phyloP scores from a whole-genome alignment of 2,329 filamentous ascomycete species.

The Didymosphaeria variabile region DNA sequence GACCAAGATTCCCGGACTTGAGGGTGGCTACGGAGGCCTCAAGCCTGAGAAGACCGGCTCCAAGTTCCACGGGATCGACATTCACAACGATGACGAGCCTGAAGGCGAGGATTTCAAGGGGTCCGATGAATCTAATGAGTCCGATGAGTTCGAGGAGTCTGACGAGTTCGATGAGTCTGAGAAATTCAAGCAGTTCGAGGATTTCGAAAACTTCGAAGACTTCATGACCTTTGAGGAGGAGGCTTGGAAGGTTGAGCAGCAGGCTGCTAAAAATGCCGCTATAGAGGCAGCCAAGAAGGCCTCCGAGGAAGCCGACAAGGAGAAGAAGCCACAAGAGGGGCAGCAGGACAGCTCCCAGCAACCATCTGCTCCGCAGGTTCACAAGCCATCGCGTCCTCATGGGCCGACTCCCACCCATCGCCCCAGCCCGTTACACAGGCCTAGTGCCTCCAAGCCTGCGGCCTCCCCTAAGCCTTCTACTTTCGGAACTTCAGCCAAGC shows the following conservation, averaged over 20 bases:
- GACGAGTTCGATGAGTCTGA: neutral
- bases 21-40: neutral
- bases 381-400: conserved; percentile 2
- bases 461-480: neutral
- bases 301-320: neutral
- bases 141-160: no score
- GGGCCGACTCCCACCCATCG: neutral
- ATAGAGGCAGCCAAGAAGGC: neutral
- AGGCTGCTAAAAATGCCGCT: neutral
- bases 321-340: neutral
- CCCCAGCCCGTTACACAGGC: neutral
- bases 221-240: neutral
- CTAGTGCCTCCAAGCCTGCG: neutral
- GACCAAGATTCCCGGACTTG: neutral
- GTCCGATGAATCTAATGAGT: no score
- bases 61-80: neutral
- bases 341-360: no score
- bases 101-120: neutral
- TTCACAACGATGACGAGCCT: neutral
- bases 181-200: no score
- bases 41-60: neutral
- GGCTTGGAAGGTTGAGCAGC: neutral
- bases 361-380: neutral
- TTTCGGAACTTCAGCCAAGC: neutral
- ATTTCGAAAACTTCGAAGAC: no score